Conservation (phyloP, 129 eudicot genomes). For the Gnaphalium uliginosum region DNA sequence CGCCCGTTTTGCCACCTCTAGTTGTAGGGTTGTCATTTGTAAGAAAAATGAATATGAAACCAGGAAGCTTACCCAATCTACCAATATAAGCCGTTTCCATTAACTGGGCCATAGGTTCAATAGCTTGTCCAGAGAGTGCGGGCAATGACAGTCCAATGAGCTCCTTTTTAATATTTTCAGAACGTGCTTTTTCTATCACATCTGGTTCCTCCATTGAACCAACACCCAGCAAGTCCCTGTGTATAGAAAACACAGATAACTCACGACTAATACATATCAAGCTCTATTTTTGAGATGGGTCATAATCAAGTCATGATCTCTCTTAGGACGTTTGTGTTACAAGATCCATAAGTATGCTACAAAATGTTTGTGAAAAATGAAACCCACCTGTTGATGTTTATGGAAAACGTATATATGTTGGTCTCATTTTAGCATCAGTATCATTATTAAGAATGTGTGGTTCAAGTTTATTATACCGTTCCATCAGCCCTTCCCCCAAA, state of each 20-base stretch:
- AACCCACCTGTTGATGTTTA: not conserved
- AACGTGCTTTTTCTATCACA: slow-evolving; percentile 23
- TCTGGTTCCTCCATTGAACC: slow-evolving; percentile 30
- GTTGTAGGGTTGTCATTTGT: too few relatives aligned
- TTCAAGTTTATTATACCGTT: not conserved
- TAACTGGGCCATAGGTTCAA: slow-evolving; percentile 83
- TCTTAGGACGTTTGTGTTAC: not conserved
- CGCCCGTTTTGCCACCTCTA: too few relatives aligned
- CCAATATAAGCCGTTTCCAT: slow-evolving; percentile 99
- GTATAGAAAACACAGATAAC: slow-evolving; percentile 17
- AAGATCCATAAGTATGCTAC: slow-evolving; percentile 10
- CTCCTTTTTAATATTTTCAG: slow-evolving; percentile 57
- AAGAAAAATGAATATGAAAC: not conserved
- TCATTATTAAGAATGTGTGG: not conserved
- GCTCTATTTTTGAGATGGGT: not conserved
- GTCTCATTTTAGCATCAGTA: not conserved
- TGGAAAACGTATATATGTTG: not conserved
- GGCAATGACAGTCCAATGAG: slow-evolving; percentile 76
- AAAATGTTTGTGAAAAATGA: not conserved
- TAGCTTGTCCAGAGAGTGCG: slow-evolving; percentile 89
- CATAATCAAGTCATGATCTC: slow-evolving; percentile 2
- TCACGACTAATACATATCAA: not conserved
- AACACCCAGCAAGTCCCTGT: slow-evolving; percentile 50
- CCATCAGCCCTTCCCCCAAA: too few relatives aligned
- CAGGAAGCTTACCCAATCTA: slow-evolving; percentile 60